Conservation (phyloP, 73 alveolate species). For the Paramecium sexaurelia region DNA sequence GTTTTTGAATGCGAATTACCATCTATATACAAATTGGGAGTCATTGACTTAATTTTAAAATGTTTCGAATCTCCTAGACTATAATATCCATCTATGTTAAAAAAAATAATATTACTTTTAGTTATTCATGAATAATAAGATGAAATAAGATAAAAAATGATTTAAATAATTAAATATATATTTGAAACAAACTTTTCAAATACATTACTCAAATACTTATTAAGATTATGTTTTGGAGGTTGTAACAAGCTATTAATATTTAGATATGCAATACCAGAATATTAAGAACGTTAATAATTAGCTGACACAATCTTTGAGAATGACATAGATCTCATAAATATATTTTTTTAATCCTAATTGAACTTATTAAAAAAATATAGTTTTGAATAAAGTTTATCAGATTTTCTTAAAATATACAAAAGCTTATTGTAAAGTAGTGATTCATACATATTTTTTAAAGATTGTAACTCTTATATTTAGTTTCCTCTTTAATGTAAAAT, state of each 20-base stretch:
- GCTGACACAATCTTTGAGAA: neutral
- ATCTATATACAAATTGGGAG: neutral
- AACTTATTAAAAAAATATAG: neutral
- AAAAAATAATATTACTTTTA: neutral
- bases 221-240: neutral
- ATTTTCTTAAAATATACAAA: neutral
- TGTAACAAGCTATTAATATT: neutral
- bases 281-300: neutral
- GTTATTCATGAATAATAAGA: neutral
- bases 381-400: neutral
- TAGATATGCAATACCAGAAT: neutral
- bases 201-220: neutral
- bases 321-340: neutral
- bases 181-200: neutral
- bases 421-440: neutral
- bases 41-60: neutral
- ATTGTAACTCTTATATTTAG: neutral
- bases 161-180: neutral
- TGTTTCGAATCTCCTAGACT: neutral
- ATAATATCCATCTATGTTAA: neutral
- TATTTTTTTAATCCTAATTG: neutral
- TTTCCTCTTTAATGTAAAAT: neutral
- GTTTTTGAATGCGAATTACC: neutral
- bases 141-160: neutral
- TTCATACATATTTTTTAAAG: neutral